A percentile compares a stretch with the other conserved stretches of the same genome.
phyloP scores from a whole-genome alignment of 2,329 filamentous ascomycete genomes.

The Talaromyces islandicus region DNA sequence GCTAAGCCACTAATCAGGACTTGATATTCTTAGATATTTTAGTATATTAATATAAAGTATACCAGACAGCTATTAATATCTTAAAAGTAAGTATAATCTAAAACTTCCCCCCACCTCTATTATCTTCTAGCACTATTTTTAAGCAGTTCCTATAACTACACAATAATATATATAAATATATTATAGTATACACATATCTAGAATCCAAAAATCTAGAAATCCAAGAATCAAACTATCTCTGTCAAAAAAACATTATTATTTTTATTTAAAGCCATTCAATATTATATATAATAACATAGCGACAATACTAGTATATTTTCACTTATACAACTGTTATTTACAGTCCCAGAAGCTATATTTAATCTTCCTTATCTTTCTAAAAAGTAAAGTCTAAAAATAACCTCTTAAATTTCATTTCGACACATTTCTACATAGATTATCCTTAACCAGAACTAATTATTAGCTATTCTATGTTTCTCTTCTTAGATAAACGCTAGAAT shows the following conservation, averaged over 20 bases:
- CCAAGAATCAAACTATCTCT: not conserved
- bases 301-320: not conserved
- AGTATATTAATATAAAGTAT: not conserved
- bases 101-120: not conserved
- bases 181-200: not conserved
- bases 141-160: not conserved
- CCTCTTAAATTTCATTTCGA: not conserved
- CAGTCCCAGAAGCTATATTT: too few species aligned
- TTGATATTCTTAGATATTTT: not conserved
- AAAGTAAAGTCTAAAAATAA: not conserved
- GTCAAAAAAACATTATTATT: not conserved
- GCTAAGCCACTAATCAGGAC: not conserved
- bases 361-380: too few species aligned
- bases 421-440: not conserved
- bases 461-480: not conserved
- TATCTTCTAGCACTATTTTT: not conserved
- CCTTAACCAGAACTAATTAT: not conserved
- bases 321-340: not conserved
- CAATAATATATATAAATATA: not conserved
- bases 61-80: too few species aligned
- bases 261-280: not conserved
- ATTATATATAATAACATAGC: not conserved
- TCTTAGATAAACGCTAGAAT: not conserved
- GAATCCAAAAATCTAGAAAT: not conserved
- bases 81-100: not conserved